phyloP scores from a whole-genome alignment of 2,329 filamentous ascomycete genomes.

The Verruconis gallopava region DNA sequence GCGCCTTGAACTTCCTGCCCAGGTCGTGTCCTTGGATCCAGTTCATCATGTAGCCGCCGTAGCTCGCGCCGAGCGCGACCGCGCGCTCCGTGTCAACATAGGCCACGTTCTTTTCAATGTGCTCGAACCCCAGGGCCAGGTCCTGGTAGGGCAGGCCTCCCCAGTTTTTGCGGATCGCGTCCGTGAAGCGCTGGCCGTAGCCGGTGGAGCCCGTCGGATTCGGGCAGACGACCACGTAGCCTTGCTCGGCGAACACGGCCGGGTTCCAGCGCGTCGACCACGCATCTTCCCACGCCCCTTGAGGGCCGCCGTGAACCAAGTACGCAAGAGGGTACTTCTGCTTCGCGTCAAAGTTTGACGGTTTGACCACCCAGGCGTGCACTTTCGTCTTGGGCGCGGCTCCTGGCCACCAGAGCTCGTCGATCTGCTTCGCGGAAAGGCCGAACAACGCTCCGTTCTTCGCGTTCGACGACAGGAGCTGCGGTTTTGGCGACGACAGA shows the following conservation, averaged over 20 bases:
- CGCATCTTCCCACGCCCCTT: slow-evolving; percentile 59
- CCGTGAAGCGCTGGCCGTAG: slow-evolving; percentile 64
- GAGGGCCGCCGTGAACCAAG: slow-evolving; percentile 72
- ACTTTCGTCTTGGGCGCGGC: slow-evolving; percentile 46
- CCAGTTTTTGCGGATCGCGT: slow-evolving; percentile 71
- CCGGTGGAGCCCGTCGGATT: slow-evolving; percentile 77
- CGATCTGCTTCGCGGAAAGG: slow-evolving; percentile 40
- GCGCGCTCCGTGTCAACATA: slow-evolving; percentile 58
- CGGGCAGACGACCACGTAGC: slow-evolving; percentile 57
- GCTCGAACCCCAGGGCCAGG: slow-evolving; percentile 64
- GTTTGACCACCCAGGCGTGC: slow-evolving; percentile 58
- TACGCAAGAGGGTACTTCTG: slow-evolving; percentile 71
- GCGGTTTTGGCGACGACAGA: slow-evolving; percentile 16
- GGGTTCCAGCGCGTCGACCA: slow-evolving; percentile 83
- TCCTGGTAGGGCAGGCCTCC: slow-evolving; percentile 76
- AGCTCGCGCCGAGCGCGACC: slow-evolving; percentile 56
- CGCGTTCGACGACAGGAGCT: slow-evolving; percentile 49
- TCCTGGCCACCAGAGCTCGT: slow-evolving; percentile 57
- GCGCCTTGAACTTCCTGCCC: slow-evolving; percentile 71
- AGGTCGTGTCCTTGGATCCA: slow-evolving; percentile 85
- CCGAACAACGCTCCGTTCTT: slow-evolving; percentile 55
- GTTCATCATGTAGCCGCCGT: slow-evolving; percentile 40
- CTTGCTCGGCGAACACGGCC: slow-evolving; percentile 74
- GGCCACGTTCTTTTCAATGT: slow-evolving; percentile 50
- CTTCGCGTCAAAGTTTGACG: slow-evolving; percentile 47